Evolutionary conservation across 1,139 yeast genomes (phyloP).

Genomic region (Lodderomyces parapsilosis): DNA sequence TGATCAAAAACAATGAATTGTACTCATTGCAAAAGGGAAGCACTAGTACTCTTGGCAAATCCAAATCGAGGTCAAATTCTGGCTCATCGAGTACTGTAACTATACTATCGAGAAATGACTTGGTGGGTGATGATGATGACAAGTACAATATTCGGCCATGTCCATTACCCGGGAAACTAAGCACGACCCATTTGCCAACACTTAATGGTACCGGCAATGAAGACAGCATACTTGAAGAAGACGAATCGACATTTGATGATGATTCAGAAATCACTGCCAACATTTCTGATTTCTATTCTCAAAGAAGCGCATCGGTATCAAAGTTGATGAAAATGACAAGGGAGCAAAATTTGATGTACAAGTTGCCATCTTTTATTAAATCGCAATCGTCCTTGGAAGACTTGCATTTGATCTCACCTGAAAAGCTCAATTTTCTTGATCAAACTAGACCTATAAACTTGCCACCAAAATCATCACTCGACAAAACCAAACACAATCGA

Average conservation of each 20-base stretch:
- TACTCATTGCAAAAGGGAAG: constrained; percentile 15
- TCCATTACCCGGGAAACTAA: constrained; percentile 37
- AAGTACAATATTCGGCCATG: constrained; percentile 32
- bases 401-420: constrained; percentile 40
- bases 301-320: constrained; percentile 36
- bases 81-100: constrained; percentile 5
- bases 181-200: constrained; percentile 13
- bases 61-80: constrained; percentile 1
- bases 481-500: constrained; percentile 38
- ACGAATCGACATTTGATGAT: constrained; percentile 19
- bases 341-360: constrained; percentile 35
- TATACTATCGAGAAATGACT: constrained; percentile 26
- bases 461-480: constrained; percentile 40
- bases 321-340: constrained; percentile 32
- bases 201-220: constrained; percentile 15
- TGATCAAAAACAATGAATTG: constrained; percentile 37
- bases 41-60: neutral
- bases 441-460: constrained; percentile 47
- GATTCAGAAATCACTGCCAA: constrained; percentile 37
- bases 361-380: constrained; percentile 39
- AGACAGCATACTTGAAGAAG: constrained; percentile 17
- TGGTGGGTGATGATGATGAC: constrained; percentile 28
- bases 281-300: constrained; percentile 37
- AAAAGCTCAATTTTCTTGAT: constrained; percentile 38
- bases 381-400: constrained; percentile 46